Evolutionary conservation across 2,329 filamentous ascomycete species (phyloP), one percentile per base, ranked within the genome.

Genomic region (Claviceps fusiformis): DNA sequence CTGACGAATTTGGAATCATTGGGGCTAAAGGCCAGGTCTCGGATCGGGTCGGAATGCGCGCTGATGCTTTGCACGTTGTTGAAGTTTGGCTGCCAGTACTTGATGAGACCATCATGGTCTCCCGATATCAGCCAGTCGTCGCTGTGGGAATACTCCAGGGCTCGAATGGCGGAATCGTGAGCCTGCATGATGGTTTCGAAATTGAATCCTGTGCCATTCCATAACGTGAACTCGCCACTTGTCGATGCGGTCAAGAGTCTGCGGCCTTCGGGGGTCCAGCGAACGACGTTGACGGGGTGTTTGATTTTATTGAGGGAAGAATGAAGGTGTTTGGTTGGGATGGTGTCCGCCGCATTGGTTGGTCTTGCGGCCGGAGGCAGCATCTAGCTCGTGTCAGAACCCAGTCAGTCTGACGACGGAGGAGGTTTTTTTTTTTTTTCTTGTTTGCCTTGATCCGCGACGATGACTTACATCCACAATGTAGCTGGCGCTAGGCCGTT

Each of bases 141-240:
- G 63, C 87, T 95, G 70, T 97, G 89, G 2, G 93, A 95, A 75
- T 95, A 98, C 60, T 83, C 82, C 49, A 91, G 77, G 10, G 87
- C 85, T 62, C 89, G 82, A 60, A 95, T 90, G 43, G 89, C 87
- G 55, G 85, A 83, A 70, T 96, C 92, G 70, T 97, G 92, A 44
- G 92, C 92, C 75, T 95, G 91, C 87, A 96, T 96, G 33, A 98
- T 96, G 3, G 93, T 97, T 73, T 98, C 93, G 64, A 98, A 98
- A 70, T 98, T 97, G 79, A 98, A 98, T 29, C 90, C 92, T 47
- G 92, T 97, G 59, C 93, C 93, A 68, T 98, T 98, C 93, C 93
- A 98, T 3, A 98, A 73, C 44, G 95, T 98, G 65, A 98, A 98
- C 68, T 98, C 93, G 65, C 93, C 93, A 68, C 92, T 97, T 61